phyloP scores from a whole-genome alignment of 805 yeast species.

The Kodamaea restingae region DNA sequence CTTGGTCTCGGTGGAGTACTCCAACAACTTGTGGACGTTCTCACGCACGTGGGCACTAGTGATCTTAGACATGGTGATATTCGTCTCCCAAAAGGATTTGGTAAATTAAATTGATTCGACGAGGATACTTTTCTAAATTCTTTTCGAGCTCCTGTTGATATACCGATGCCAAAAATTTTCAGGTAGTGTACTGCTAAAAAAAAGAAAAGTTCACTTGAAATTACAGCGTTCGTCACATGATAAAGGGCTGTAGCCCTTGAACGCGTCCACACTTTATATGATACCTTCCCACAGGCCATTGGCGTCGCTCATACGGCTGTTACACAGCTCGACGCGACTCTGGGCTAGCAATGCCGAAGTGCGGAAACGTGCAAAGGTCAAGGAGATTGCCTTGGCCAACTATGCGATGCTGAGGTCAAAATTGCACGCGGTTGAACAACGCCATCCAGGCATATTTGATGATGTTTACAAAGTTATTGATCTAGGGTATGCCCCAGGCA shows the following conservation, averaged over 20 bases:
- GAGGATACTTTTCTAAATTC: slow-evolving; percentile 35
- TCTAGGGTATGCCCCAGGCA: slow-evolving; percentile 40
- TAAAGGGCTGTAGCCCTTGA: slow-evolving; percentile 3
- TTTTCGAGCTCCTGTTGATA: neutral
- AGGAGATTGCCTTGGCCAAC: slow-evolving; percentile 6
- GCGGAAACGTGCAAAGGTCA: neutral
- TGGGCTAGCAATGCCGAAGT: neutral
- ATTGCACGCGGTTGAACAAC: slow-evolving; percentile 24
- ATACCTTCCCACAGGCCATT: neutral
- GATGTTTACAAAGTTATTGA: slow-evolving; percentile 32
- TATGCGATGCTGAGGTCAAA: slow-evolving; percentile 23
- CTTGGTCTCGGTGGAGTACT: slow-evolving; percentile 89
- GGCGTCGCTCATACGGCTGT: neutral
- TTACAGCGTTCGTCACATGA: slow-evolving; percentile 1
- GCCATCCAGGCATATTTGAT: slow-evolving; percentile 22
- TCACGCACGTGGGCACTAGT: slow-evolving; percentile 93
- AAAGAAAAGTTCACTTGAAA: neutral
- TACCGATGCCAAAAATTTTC: slow-evolving; percentile 5
- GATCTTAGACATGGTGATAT: slow-evolving; percentile 72
- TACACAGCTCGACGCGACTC: neutral
- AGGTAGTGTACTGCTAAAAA: slow-evolving; percentile 2
- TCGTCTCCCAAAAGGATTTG: slow-evolving; percentile 75
- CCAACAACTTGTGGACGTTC: slow-evolving; percentile 88
- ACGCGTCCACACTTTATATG: slow-evolving; percentile 3
- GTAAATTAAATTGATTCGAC: slow-evolving; percentile 53